Evolutionary conservation across 805 yeast species (phyloP).

Genomic region (Lachancea meyersii): DNA sequence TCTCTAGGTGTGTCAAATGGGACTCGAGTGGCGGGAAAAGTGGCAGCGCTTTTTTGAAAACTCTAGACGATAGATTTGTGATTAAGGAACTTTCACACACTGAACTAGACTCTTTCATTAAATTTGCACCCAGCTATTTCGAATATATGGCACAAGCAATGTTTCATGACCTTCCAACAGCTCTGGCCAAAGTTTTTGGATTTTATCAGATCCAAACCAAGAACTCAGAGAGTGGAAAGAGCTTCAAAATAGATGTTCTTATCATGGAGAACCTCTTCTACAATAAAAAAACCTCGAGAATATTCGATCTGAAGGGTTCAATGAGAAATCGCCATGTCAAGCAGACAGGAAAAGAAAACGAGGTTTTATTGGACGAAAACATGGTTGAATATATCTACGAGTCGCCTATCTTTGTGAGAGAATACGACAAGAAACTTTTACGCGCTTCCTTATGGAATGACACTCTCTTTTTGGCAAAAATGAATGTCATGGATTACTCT

Average conservation of each 20-base stretch:
- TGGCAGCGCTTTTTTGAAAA: constrained; percentile 89
- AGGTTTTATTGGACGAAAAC: constrained; percentile 90
- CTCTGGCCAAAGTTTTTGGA: constrained; percentile 90
- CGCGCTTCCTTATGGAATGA: constrained; percentile 93
- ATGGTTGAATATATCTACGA: constrained; percentile 98
- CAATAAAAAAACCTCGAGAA: constrained; percentile 70
- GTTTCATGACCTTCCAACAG: constrained; percentile 92
- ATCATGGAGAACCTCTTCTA: constrained; percentile 95
- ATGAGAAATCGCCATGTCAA: constrained; percentile 96
- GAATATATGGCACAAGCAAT: constrained; percentile 92
- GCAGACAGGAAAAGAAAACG: constrained; percentile 92
- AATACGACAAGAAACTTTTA: constrained; percentile 78
- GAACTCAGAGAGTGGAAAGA: constrained; percentile 67
- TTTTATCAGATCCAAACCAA: constrained; percentile 89
- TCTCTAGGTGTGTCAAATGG: constrained; percentile 93
- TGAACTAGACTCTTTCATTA: constrained; percentile 89
- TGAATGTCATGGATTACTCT: constrained; percentile 99
- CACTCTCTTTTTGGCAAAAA: constrained; percentile 84
- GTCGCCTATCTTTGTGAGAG: constrained; percentile 88
- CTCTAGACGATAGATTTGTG: constrained; percentile 82
- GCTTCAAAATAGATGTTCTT: constrained; percentile 79
- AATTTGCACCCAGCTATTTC: constrained; percentile 94
- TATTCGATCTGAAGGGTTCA: constrained; percentile 94
- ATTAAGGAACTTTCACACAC: constrained; percentile 82
- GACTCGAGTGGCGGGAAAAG: constrained; percentile 95